Evolutionary conservation across 2,329 filamentous ascomycete genomes (phyloP).

Genomic region (Fusarium miscanthi): DNA sequence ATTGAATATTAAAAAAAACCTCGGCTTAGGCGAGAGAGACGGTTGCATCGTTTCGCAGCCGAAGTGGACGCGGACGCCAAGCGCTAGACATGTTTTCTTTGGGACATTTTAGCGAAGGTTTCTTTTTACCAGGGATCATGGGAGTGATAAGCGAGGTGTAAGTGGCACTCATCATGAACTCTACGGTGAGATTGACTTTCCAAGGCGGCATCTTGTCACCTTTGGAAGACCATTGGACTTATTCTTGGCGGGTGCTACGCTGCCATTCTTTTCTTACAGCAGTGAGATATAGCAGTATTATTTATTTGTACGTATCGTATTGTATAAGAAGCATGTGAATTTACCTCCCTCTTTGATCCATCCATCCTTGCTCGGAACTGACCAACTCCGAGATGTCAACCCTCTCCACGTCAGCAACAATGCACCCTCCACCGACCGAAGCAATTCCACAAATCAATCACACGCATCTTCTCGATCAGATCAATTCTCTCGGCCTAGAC

Average conservation of each 20-base stretch:
- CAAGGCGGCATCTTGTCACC: too few species aligned
- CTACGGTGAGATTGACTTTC: not conserved
- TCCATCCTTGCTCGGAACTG: conserved; percentile 25
- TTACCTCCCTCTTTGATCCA: conserved; percentile 5
- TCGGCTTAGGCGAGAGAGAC: conserved; percentile 31
- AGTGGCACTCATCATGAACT: not conserved
- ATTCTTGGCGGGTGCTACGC: too few species aligned
- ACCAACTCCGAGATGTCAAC: conserved; percentile 20
- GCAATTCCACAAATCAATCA: conserved; percentile 31
- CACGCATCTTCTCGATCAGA: conserved; percentile 16
- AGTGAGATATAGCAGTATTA: not conserved
- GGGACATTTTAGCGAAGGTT: conserved; percentile 9
- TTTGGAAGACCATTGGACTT: not conserved
- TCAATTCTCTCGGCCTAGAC: conserved; percentile 5
- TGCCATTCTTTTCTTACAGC: too few species aligned
- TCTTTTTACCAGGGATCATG: conserved; percentile 7
- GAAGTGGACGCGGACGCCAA: conserved; percentile 31
- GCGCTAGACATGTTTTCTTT: not conserved
- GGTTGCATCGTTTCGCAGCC: conserved; percentile 44
- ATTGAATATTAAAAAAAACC: not conserved
- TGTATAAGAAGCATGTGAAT: not conserved
- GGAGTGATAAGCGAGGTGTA: conserved; percentile 31
- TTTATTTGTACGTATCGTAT: not conserved
- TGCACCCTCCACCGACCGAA: not conserved
- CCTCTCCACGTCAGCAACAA: conserved; percentile 23